phyloP scores from a whole-genome alignment of 176 grass and related monocot species.

The Carex myosuroides region DNA sequence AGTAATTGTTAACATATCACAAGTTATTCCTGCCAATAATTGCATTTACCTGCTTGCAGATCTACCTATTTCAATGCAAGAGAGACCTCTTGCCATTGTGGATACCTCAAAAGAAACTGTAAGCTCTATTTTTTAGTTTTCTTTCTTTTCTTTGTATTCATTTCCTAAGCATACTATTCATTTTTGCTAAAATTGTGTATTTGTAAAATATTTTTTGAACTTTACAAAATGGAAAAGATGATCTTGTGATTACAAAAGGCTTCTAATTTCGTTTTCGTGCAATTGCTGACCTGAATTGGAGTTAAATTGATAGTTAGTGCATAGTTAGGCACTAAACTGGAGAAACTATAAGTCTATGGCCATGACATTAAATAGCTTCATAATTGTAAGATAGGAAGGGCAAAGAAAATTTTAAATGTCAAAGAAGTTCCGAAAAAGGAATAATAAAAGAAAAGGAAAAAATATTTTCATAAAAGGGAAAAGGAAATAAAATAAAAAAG shows the following conservation, averaged over 20 bases:
- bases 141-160: not conserved
- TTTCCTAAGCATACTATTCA: not conserved
- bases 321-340: not conserved
- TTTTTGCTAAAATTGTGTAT: not conserved
- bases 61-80: not conserved
- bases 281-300: not conserved
- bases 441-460: not conserved
- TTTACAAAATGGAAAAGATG: not conserved
- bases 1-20: not conserved
- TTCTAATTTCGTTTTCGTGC: not conserved
- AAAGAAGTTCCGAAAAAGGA: not conserved
- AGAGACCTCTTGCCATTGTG: not conserved
- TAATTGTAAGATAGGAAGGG: not conserved
- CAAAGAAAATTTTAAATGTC: slow-evolving; percentile 1
- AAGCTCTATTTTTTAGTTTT: slow-evolving; percentile 25
- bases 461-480: not conserved
- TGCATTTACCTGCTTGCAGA: not conserved
- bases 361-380: not conserved
- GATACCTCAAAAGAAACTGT: not conserved
- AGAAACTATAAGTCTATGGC: not conserved
- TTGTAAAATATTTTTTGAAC: not conserved
- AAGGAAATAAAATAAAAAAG: slow-evolving; percentile 11
- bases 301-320: not conserved
- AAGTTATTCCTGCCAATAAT: not conserved
- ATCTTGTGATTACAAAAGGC: not conserved